A percentile compares a stretch with the other conserved stretches of the same genome.
Conservation (phyloP, 768 basidiomycete species). For the Rhizopogon vinicolor region DNA sequence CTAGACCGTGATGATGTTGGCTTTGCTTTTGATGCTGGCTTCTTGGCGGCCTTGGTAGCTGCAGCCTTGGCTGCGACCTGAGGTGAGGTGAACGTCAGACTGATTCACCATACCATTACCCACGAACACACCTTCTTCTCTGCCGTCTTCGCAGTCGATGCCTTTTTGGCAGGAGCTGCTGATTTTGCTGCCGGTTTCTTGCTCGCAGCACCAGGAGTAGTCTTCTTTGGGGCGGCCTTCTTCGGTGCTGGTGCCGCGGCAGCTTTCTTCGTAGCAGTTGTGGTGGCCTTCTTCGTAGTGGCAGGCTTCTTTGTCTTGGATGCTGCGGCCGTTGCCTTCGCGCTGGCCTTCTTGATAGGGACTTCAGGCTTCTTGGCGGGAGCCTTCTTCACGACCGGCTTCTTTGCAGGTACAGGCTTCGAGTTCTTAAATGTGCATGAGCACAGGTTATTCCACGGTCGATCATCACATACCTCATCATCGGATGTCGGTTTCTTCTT, state of each 20-base stretch:
- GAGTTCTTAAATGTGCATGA: constrained; percentile 1
- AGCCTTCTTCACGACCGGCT: constrained; percentile 30
- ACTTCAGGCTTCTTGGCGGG: constrained; percentile 21
- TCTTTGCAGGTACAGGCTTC: constrained; percentile 15
- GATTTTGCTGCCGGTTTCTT: constrained; percentile 3
- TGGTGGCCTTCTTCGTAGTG: constrained; percentile 25
- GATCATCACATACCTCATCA: constrained; percentile 43
- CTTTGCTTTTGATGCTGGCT: constrained; percentile 11
- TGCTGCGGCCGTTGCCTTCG: constrained; percentile 18
- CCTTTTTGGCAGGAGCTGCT: constrained; percentile 10
- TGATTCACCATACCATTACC: neutral
- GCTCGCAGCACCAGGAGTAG: constrained; percentile 18
- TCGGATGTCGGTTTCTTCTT: constrained; percentile 39
- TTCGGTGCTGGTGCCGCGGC: constrained; percentile 27
- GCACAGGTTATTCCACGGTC: neutral
- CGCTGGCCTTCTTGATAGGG: constrained; percentile 26
- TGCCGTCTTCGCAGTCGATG: constrained; percentile 18
- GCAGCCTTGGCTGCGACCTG: constrained; percentile 26
- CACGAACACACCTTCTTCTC: constrained; percentile 17
- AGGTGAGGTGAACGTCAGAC: constrained; percentile 1
- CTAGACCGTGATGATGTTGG: neutral
- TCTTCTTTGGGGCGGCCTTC: constrained; percentile 30
- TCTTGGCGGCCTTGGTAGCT: constrained; percentile 22
- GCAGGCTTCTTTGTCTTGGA: constrained; percentile 32
- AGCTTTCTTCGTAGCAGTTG: constrained; percentile 27